These are phyloP conservation scores for Tympanopsis confertula DNA, from an alignment of 2,329 filamentous ascomycete species.

Conservation along the genomic window DNA sequence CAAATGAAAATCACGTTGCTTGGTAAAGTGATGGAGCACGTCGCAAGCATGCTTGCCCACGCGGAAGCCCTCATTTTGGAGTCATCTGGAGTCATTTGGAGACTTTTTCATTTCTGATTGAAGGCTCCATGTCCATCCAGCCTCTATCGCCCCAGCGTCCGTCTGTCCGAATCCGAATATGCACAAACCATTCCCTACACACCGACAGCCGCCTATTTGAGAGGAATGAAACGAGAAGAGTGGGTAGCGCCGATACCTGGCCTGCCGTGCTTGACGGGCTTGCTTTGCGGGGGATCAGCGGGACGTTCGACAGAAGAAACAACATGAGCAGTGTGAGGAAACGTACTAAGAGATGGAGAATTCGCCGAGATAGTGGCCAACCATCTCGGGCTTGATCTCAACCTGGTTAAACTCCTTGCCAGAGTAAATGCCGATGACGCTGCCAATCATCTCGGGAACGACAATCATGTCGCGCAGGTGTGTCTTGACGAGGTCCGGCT, in stretches of 20 bases:
- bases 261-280: slow-evolving; percentile 73
- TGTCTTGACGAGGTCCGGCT: slow-evolving; percentile 69
- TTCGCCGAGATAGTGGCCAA: slow-evolving; percentile 69
- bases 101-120: neutral
- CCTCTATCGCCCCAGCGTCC: neutral
- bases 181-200: neutral
- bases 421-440: slow-evolving; percentile 67
- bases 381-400: slow-evolving; percentile 76
- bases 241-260: slow-evolving; percentile 76
- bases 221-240: slow-evolving; percentile 74
- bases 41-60: too few relatives aligned
- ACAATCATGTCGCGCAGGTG: slow-evolving; percentile 73
- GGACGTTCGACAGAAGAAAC: neutral
- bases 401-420: slow-evolving; percentile 79
- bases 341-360: slow-evolving; percentile 74
- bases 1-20: too few relatives aligned
- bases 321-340: too few relatives aligned
- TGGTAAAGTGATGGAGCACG: too few relatives aligned
- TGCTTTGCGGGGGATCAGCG: slow-evolving; percentile 45
- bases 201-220: slow-evolving; percentile 51
- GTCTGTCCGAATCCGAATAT: neutral
- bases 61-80: too few relatives aligned
- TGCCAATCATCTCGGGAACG: slow-evolving; percentile 72
- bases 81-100: too few relatives aligned
- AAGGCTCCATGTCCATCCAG: neutral